Base-by-base conservation (phyloP, 345 rosid genomes). In the Gossypium arboreum region DNA sequence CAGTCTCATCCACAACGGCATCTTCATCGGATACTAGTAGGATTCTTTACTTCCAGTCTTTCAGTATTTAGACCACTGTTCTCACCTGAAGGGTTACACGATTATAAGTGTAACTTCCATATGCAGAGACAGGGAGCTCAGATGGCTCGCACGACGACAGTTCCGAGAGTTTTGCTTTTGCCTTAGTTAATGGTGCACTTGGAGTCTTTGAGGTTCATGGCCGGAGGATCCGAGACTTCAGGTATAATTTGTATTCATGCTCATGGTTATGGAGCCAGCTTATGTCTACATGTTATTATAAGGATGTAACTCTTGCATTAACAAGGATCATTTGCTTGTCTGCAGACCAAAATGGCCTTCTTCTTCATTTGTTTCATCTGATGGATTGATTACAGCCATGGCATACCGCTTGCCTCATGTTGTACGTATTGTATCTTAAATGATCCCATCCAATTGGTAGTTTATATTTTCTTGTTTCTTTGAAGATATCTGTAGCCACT, bases 141-240 rank as follows among this genome's bases (percentile, higher is more conserved):
- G 97, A 95, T 79, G 83, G 87, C 62, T 85, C 87, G 50, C 89
- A 84, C 51, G 99, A 93, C 67, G 99, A 90, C 47, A 76, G 84
- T 72, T 81, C 94, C 51, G 98, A 94, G 86, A 95, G 92, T 84
- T 95, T 95, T 86, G 92, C 99, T 52, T 94, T 94, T 88, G 98
- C 99, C 52, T 85, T 95, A 41, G 93, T 89, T 64, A 95, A 95
- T 84, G 99, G 99, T 71, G 98, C 99, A 29, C 98, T 95, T 80
- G 99, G 98, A 76, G 99, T 95, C 76, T 95, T 95, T 82, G 99
- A 95, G 88, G 94, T 95, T 80, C 92, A 91, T 75, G 99, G 99
- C 68, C 85, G 97, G 75, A 85, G 98, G 85, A 91, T 95, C 79
- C 94, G 96, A 74, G 99, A 95, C 75, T 95, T 90, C 83, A 91